Evolutionary conservation across 257 asterid species (phyloP).

Genomic region (Solanum chilense): DNA sequence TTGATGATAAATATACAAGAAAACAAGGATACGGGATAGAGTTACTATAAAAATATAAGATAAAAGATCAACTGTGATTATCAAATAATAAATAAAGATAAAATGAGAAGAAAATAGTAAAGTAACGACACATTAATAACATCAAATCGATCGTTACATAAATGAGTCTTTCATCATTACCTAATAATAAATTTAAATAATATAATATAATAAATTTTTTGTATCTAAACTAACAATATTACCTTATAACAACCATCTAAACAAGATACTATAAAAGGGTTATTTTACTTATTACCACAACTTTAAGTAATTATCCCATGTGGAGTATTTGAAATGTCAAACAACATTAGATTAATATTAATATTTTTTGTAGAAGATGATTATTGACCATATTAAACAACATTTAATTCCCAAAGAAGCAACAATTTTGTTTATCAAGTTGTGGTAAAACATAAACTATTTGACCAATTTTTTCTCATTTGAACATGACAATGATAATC

Average conservation of each 20-base stretch:
- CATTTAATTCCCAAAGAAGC: not conserved
- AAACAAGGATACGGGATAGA: too few relatives aligned
- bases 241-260: not conserved
- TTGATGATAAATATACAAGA: too few relatives aligned
- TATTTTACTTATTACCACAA: not conserved
- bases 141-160: too few relatives aligned
- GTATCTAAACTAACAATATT: not conserved
- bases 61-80: too few relatives aligned
- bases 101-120: too few relatives aligned
- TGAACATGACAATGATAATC: not conserved
- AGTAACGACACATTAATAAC: too few relatives aligned
- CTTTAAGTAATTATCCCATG: not conserved
- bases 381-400: not conserved
- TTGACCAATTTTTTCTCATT: not conserved
- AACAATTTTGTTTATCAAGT: not conserved
- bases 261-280: not conserved
- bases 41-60: too few relatives aligned
- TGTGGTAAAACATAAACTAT: not conserved
- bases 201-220: too few relatives aligned
- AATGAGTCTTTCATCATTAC: not conserved
- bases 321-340: not conserved
- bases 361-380: not conserved
- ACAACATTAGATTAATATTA: not conserved
- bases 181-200: not conserved
- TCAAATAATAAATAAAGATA: too few relatives aligned